phyloP scores from a whole-genome alignment of 75 land plant species.

The Pseudotsuga menziesii region DNA sequence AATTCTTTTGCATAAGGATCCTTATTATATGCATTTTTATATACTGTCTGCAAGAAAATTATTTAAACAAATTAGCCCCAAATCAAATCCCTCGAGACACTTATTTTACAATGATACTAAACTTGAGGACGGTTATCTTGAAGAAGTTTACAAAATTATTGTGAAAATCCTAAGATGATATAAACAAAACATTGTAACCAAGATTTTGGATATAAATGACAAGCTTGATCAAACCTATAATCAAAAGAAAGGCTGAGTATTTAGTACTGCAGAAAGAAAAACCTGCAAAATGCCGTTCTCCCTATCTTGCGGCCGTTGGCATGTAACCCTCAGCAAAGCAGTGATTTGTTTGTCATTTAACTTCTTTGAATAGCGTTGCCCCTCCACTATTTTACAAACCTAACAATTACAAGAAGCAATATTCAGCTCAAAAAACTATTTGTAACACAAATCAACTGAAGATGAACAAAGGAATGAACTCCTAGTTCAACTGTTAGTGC shows the following conservation, averaged over 20 bases:
- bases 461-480: neutral
- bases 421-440: neutral
- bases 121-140: too few relatives aligned
- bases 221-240: too few relatives aligned
- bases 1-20: constrained; percentile 63
- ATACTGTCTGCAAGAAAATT: constrained; percentile 42
- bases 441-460: neutral
- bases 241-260: too few relatives aligned
- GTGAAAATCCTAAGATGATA: too few relatives aligned
- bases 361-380: constrained; percentile 87
- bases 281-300: constrained; percentile 77
- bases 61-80: too few relatives aligned
- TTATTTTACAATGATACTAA: too few relatives aligned
- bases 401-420: constrained; percentile 8
- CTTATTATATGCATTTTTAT: constrained; percentile 34
- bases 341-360: constrained; percentile 83
- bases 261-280: neutral
- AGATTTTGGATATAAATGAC: too few relatives aligned
- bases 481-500: neutral
- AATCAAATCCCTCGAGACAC: too few relatives aligned
- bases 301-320: constrained; percentile 79
- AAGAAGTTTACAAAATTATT: too few relatives aligned
- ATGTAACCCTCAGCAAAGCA: constrained; percentile 75
- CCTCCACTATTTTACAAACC: constrained; percentile 95
- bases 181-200: too few relatives aligned